phyloP scores from a whole-genome alignment of 2,329 filamentous ascomycete genomes.

The Aspergillus terreus region DNA sequence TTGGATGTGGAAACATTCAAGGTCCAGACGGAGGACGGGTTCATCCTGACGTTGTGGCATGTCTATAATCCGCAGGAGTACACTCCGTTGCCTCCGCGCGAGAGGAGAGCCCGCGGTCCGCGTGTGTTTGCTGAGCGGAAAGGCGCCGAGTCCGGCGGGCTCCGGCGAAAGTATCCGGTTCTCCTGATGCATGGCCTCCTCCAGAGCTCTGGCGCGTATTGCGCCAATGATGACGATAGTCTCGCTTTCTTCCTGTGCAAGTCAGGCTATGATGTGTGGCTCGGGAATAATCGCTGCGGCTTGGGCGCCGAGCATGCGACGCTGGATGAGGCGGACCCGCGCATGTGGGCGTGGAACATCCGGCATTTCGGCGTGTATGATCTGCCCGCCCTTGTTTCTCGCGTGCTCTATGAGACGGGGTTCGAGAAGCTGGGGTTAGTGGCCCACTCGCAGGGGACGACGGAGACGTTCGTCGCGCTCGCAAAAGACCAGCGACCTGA shows the following conservation, averaged over 20 bases:
- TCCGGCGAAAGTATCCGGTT: conserved; percentile 62
- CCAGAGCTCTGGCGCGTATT: conserved; percentile 84
- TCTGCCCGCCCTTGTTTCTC: conserved; percentile 72
- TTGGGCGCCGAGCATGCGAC: conserved; percentile 72
- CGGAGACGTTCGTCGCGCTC: conserved; percentile 79
- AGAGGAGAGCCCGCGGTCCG: conserved; percentile 51
- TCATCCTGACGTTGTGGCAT: conserved; percentile 85
- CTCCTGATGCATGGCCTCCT: conserved; percentile 84
- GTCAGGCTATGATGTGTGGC: conserved; percentile 89
- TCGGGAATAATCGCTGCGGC: conserved; percentile 90
- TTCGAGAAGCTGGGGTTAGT: conserved; percentile 80
- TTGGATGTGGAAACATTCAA: conserved; percentile 78
- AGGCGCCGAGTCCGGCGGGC: conserved; percentile 20
- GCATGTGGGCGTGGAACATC: conserved; percentile 98
- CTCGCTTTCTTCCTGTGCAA: conserved; percentile 91
- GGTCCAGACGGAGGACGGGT: conserved; percentile 91
- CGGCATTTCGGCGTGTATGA: conserved; percentile 90
- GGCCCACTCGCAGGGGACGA: conserved; percentile 87
- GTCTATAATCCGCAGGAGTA: conserved; percentile 80
- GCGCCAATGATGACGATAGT: conserved; percentile 83
- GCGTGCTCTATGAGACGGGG: conserved; percentile 76
- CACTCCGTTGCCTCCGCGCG: conserved; percentile 47
- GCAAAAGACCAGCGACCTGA: conserved; percentile 88
- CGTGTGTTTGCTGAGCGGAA: conserved; percentile 56
- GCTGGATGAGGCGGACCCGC: conserved; percentile 70